Evolutionary conservation across 2,329 filamentous ascomycete genomes (phyloP).

Genomic region (Stagonosporopsis chrysanthemi): DNA sequence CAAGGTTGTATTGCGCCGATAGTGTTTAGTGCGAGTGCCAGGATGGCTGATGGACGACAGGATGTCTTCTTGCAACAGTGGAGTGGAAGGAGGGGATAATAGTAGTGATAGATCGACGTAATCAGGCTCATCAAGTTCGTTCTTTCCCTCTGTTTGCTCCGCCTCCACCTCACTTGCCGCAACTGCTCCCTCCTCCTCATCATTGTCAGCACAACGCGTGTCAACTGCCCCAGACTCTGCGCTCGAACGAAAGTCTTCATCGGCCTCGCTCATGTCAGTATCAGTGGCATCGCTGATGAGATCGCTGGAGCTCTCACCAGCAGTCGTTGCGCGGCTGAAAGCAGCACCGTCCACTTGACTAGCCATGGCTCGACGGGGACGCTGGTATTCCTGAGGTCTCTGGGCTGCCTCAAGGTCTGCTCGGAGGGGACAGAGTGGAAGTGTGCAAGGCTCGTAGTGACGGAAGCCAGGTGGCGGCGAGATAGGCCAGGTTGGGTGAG

Average conservation of each 20-base stretch:
- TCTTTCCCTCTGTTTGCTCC: not conserved
- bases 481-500: constrained; percentile 34
- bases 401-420: constrained; percentile 17
- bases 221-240: not conserved
- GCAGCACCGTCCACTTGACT: constrained; percentile 21
- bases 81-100: not conserved
- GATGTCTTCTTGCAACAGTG: not conserved
- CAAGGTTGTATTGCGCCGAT: constrained; percentile 3
- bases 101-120: constrained; percentile 9
- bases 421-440: constrained; percentile 32
- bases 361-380: not conserved
- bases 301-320: constrained; percentile 7
- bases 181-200: not conserved
- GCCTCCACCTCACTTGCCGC: constrained; percentile 3
- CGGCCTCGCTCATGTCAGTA: constrained; percentile 8
- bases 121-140: not conserved
- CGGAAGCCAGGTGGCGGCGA: constrained; percentile 24
- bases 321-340: constrained; percentile 8
- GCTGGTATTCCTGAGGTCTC: not conserved
- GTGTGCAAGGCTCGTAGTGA: constrained; percentile 25
- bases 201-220: not conserved
- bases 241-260: not conserved
- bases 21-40: constrained; percentile 22
- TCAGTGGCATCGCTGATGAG: not conserved
- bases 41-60: constrained; percentile 27